Evolutionary conservation across 2,329 filamentous ascomycete species (phyloP), one percentile per base, ranked within the genome.

Genomic region (Keithomyces neogunnii): DNA sequence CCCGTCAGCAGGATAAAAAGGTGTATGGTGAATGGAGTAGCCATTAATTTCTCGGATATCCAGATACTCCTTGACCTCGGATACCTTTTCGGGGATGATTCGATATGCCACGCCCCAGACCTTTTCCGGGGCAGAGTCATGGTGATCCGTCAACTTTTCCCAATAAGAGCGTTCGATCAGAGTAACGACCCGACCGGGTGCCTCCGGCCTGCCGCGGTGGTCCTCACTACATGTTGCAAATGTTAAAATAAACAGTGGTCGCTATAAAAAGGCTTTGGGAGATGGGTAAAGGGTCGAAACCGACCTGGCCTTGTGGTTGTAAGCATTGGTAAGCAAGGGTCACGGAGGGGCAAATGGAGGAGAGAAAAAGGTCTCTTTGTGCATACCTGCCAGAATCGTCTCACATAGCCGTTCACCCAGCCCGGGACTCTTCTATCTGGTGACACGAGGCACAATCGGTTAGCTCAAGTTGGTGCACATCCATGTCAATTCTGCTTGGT

Each of bases 41-140:
- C 93, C 93, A 71, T 97, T 96, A 64, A 97, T 96, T 70, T 99
- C 93, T 45, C 93, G 85, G 57, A 96, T 92, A 68, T 97, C 91
- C 46, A 99, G 87, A 66, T 96, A 96, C 53, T 84, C 79, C 59
- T 88, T 85, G 3, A 96, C 92, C 70, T 92, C 85, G 54, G 82
- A 77, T 28, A 95, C 89, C 58, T 84, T 79, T 2, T 80, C 74
- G 5, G 84, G 69, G 31, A 78, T 75, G 68, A 96, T 92, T 63
- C 92, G 87, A 72, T 96, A 95, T 56, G 92, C 93, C 13, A 89
- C 88, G 52, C 93, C 93, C 91, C 91, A 97, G 60, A 96, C 89
- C 60, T 72, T 77, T 50, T 81, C 80, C 51, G 78, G 80, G 31
- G 77, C 80, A 32, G 74, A 69, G 55, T 80, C 74, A 62, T 87